Evolutionary conservation across 208 protist species (phyloP).

Genomic region (Trypanosoma congolense): DNA sequence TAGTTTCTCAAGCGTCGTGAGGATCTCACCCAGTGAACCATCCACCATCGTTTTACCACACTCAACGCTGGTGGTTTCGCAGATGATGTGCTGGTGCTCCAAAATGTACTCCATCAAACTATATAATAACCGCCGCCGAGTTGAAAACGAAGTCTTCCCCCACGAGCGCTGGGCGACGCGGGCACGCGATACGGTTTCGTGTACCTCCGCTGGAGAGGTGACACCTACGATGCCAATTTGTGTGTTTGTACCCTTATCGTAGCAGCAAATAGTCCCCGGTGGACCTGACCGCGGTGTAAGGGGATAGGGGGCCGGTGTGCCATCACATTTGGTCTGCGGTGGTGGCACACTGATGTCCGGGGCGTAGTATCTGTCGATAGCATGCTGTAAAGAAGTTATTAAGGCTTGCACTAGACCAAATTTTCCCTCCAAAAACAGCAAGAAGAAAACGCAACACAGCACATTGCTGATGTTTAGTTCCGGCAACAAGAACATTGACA

Average conservation of each 20-base stretch:
- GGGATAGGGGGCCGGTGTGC: conserved; percentile 30
- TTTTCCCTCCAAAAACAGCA: conserved; percentile 56
- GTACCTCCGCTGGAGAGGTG: conserved; percentile 68
- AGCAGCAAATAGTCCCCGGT: conserved; percentile 79
- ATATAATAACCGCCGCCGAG: conserved; percentile 76
- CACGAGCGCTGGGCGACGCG: conserved; percentile 75
- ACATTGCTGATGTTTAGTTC: conserved; percentile 4
- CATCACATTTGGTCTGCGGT: conserved; percentile 52
- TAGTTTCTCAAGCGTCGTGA: conserved; percentile 91
- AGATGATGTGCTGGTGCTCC: conserved; percentile 73
- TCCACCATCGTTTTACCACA: conserved; percentile 92
- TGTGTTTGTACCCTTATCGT: conserved; percentile 85
- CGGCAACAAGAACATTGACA: too few relatives aligned
- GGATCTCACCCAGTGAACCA: conserved; percentile 84
- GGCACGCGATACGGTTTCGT: conserved; percentile 49
- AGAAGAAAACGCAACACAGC: conserved; percentile 25
- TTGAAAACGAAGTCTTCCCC: conserved; percentile 83
- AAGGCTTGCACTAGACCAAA: conserved; percentile 47
- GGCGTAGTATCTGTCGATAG: conserved; percentile 76
- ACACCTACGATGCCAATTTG: conserved; percentile 70
- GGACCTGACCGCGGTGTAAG: conserved; percentile 69
- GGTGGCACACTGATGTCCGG: conserved; percentile 66
- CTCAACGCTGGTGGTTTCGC: conserved; percentile 82
- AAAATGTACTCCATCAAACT: conserved; percentile 87
- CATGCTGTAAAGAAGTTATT: conserved; percentile 30